Conservation (phyloP, 768 basidiomycete species). For the Scleroderma citrinum region DNA sequence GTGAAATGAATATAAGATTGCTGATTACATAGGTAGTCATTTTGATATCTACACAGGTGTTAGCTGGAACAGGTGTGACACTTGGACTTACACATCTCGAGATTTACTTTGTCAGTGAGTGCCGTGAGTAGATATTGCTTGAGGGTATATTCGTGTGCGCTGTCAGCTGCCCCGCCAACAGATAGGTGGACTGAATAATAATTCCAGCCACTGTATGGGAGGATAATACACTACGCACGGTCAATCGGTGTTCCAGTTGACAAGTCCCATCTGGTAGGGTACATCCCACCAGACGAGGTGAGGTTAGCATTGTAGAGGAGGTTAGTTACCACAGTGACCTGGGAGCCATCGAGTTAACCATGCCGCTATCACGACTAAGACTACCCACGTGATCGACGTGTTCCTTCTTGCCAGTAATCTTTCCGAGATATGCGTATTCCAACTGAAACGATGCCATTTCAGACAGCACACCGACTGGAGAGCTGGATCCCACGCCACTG, state of each 20-base stretch:
- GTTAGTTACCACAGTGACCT: constrained; percentile 48
- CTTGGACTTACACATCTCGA: constrained; percentile 64
- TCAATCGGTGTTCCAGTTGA: constrained; percentile 38
- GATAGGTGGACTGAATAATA: constrained; percentile 38
- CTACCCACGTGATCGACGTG: constrained; percentile 50
- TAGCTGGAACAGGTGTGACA: neutral
- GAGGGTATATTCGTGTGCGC: constrained; percentile 72
- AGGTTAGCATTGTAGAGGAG: constrained; percentile 44
- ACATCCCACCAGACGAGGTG: constrained; percentile 50
- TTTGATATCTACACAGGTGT: constrained; percentile 43
- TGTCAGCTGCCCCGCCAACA: constrained; percentile 65
- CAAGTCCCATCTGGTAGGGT: constrained; percentile 55
- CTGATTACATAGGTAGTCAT: constrained; percentile 57
- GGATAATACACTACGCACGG: constrained; percentile 32
- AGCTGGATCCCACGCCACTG: constrained; percentile 14
- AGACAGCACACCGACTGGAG: constrained; percentile 47
- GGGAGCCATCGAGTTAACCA: neutral
- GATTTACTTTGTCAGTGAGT: constrained; percentile 49
- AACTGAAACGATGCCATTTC: constrained; percentile 81
- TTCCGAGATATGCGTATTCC: constrained; percentile 81
- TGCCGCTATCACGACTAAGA: neutral
- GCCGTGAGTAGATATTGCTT: constrained; percentile 68
- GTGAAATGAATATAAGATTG: constrained; percentile 62
- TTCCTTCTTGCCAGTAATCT: constrained; percentile 63
- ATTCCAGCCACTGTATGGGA: neutral